A percentile compares a stretch with the other conserved stretches of the same genome.
phyloP scores from a whole-genome alignment of 768 basidiomycete genomes.

The Agrocybe pediades region DNA sequence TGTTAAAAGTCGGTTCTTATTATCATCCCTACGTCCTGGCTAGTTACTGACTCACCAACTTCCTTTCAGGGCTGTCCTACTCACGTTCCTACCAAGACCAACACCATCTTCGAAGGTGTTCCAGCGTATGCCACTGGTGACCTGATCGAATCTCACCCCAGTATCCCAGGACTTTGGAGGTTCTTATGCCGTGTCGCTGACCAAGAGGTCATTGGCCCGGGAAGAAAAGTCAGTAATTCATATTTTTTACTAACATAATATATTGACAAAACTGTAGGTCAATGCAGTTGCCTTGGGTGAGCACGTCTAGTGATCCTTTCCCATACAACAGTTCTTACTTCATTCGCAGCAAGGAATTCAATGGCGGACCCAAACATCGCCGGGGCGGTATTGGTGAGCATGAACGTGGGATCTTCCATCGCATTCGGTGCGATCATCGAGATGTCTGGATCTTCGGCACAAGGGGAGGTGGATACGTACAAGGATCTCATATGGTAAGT shows the following conservation, averaged over 20 bases:
- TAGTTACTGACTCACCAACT: background rate
- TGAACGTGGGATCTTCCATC: background rate
- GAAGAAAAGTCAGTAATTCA: background rate
- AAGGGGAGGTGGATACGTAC: background rate
- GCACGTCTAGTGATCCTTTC: background rate
- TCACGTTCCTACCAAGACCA: background rate
- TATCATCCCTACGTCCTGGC: background rate
- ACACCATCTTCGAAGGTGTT: background rate
- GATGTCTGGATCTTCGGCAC: background rate
- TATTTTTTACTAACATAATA: background rate
- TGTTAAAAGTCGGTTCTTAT: background rate
- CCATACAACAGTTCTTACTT: background rate
- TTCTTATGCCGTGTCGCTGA: background rate
- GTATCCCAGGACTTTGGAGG: background rate
- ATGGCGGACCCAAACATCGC: conserved; percentile 2
- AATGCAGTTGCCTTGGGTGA: conserved; percentile 8
- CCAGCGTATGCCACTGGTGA: background rate
- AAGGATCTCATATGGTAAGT: background rate
- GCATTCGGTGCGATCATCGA: conserved; percentile 3
- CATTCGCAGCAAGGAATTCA: background rate
- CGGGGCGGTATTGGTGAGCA: background rate
- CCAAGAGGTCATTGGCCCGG: conserved; percentile 1
- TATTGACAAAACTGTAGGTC: background rate
- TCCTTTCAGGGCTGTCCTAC: background rate
- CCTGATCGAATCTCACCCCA: background rate